Evolutionary conservation across 108 stramenopile species (phyloP).

Genomic region (Tribonema minus): DNA sequence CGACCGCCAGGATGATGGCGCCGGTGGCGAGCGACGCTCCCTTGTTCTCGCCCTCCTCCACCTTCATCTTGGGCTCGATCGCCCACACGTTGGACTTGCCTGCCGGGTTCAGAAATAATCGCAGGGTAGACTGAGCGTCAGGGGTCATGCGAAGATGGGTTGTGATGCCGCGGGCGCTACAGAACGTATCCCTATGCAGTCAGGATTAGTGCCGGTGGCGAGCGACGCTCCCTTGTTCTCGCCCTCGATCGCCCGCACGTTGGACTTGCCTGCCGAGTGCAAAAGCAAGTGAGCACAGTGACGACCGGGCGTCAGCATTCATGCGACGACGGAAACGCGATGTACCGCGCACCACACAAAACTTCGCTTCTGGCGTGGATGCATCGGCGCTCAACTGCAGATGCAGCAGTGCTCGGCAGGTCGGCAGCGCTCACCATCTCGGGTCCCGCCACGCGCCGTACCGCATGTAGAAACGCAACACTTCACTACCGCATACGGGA

Average conservation of each 20-base stretch:
- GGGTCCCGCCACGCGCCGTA: no score
- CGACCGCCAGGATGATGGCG: slow-evolving; percentile 61
- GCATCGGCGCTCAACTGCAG: no score
- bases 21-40: slow-evolving; percentile 63
- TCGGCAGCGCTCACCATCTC: no score
- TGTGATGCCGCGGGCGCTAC: background rate
- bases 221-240: background rate
- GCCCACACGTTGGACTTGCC: slow-evolving; percentile 96
- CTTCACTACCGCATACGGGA: no score
- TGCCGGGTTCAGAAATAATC: slow-evolving; percentile 73
- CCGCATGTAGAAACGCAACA: no score
- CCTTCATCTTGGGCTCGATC: slow-evolving; percentile 92
- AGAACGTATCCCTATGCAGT: background rate
- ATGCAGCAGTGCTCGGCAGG: no score
- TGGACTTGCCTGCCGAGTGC: background rate
- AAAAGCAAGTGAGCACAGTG: background rate
- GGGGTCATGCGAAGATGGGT: background rate
- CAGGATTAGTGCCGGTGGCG: background rate
- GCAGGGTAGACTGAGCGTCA: background rate
- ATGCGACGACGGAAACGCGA: no score
- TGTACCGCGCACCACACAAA: no score
- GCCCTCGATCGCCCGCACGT: no score
- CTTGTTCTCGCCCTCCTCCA: slow-evolving; percentile 60
- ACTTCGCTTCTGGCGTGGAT: no score
- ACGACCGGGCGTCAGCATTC: background rate